phyloP scores from a whole-genome alignment of 2,329 filamentous ascomycete species.

The Hypoxylon sp. region DNA sequence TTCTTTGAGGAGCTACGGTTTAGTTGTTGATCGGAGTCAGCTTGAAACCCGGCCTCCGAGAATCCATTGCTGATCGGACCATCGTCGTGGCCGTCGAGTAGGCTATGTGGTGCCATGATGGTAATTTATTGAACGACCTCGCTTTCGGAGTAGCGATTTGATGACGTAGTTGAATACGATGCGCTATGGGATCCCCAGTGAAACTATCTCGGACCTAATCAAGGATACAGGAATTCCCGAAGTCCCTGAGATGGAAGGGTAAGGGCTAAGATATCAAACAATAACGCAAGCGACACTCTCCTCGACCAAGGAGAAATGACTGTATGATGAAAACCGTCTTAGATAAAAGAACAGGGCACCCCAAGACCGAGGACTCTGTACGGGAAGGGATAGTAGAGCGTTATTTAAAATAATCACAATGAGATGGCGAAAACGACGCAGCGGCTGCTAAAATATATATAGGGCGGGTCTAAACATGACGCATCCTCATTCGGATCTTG shows the following conservation, averaged over 20 bases:
- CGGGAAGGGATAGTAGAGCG: neutral
- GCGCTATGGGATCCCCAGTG: neutral
- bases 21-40: constrained; percentile 12
- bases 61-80: constrained; percentile 39
- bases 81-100: constrained; percentile 50
- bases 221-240: neutral
- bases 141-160: constrained; percentile 3
- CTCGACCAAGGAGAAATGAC: neutral
- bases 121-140: no score
- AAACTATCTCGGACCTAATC: neutral
- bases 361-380: neutral
- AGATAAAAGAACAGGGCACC: neutral
- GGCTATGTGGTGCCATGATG: constrained; percentile 52
- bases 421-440: constrained; percentile 9
- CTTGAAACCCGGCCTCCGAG: constrained; percentile 10
- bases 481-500: constrained; percentile 34
- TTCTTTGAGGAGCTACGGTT: constrained; percentile 33
- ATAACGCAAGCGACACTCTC: neutral
- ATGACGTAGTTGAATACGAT: constrained; percentile 34
- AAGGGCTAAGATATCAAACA: neutral
- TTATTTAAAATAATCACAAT: constrained; percentile 19
- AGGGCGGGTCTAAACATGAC: constrained; percentile 26
- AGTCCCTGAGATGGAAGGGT: neutral
- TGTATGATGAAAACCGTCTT: neutral
- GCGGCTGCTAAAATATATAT: constrained; percentile 34